Evolutionary conservation across 768 basidiomycete species (phyloP).

Genomic region (Boletellus sp.): DNA sequence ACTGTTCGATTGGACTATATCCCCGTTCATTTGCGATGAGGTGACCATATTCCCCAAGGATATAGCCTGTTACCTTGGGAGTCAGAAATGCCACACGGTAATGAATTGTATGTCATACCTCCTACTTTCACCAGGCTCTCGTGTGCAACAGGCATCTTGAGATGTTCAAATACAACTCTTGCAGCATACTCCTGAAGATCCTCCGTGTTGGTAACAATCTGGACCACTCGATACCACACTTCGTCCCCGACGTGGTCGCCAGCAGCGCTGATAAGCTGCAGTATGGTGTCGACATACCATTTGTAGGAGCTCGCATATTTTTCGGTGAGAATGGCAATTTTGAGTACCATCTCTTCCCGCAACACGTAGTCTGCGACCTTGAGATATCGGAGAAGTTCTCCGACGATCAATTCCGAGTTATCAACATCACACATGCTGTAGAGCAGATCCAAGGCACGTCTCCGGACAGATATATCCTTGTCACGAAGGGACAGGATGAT

Average conservation of each 20-base stretch:
- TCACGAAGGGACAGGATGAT: conserved; percentile 94
- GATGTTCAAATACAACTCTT: conserved; percentile 83
- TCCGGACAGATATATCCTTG: conserved; percentile 94
- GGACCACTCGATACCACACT: conserved; percentile 99
- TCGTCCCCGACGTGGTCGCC: conserved; percentile 99
- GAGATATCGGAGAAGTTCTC: conserved; percentile 89
- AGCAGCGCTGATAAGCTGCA: conserved; percentile 92
- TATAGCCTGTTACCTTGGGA: conserved; percentile 63
- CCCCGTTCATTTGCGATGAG: conserved; percentile 93
- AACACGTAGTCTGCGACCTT: conserved; percentile 95
- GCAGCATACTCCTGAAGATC: conserved; percentile 96
- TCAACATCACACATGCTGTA: conserved; percentile 99
- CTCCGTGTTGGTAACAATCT: conserved; percentile 98
- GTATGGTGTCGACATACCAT: conserved; percentile 98
- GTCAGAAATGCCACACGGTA: conserved; percentile 9
- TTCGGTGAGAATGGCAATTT: conserved; percentile 98
- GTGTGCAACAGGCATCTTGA: conserved; percentile 80
- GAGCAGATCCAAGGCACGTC: conserved; percentile 89
- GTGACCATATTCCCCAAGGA: conserved; percentile 97
- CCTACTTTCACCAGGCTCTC: conserved; percentile 96
- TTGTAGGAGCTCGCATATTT: conserved; percentile 97
- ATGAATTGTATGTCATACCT: conserved; percentile 46
- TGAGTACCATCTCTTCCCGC: conserved; percentile 97
- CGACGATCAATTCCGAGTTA: conserved; percentile 94
- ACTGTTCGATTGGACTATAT: conserved; percentile 92